A percentile compares a stretch with the other conserved stretches of the same genome.
These are phyloP conservation scores for Rosa hybrid DNA, from an alignment of 331 rosid species.

Conservation along the genomic window DNA sequence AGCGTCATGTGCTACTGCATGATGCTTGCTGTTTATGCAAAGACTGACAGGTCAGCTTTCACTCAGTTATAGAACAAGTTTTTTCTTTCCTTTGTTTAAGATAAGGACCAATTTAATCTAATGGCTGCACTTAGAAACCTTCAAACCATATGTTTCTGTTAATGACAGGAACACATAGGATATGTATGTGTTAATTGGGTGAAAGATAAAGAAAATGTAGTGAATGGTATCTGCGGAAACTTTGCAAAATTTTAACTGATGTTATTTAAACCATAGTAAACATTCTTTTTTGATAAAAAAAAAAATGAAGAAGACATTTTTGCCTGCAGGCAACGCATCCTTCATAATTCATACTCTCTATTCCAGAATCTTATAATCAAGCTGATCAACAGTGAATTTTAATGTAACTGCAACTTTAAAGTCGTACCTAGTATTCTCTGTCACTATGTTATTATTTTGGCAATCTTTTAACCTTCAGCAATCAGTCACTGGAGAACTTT, in stretches of 20 bases:
- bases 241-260: background rate
- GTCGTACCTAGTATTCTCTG: background rate
- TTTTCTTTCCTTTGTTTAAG: conserved; percentile 23
- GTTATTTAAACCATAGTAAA: background rate
- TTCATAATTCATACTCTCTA: background rate
- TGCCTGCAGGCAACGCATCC: background rate
- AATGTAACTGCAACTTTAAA: background rate
- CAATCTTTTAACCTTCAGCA: background rate
- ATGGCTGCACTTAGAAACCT: background rate
- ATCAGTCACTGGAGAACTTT: background rate
- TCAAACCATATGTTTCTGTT: background rate
- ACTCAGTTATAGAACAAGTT: background rate
- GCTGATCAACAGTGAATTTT: background rate
- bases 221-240: background rate
- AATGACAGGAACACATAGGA: background rate
- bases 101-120: conserved; percentile 13
- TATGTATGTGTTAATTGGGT: background rate
- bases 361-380: background rate
- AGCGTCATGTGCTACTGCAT: conserved; percentile 92
- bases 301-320: too few species aligned
- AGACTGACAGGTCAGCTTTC: conserved; percentile 68
- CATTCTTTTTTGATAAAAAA: background rate
- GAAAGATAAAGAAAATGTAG: background rate
- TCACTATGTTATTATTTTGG: background rate
- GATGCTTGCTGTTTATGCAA: conserved; percentile 91